phyloP scores from a whole-genome alignment of 257 asterid species.

The Capsicum baccatum region DNA sequence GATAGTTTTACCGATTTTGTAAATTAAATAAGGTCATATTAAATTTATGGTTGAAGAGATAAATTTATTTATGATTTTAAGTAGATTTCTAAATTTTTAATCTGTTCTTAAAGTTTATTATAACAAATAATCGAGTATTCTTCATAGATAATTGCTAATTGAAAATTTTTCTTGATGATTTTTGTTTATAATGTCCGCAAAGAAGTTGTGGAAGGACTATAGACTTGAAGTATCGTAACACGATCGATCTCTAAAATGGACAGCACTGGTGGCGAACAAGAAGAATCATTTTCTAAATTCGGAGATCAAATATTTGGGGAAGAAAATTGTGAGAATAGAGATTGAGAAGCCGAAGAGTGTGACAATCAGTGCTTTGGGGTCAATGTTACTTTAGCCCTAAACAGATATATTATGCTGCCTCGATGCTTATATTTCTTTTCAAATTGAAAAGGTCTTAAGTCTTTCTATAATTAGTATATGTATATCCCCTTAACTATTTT shows the following conservation, averaged over 20 bases:
- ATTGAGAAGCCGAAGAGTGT: neutral
- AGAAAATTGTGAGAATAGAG: neutral
- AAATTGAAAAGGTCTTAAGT: conserved; percentile 12
- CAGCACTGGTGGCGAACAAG: neutral
- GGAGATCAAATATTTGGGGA: conserved; percentile 11
- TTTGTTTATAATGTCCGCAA: too few relatives aligned
- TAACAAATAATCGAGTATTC: too few relatives aligned
- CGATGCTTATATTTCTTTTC: conserved; percentile 23
- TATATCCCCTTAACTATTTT: too few relatives aligned
- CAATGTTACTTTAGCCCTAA: neutral
- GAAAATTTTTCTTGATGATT: too few relatives aligned
- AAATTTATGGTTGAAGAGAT: too few relatives aligned
- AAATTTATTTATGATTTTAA: too few relatives aligned
- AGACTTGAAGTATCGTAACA: neutral
- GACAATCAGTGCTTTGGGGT: neutral
- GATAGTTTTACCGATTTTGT: too few relatives aligned
- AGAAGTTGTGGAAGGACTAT: conserved; percentile 46
- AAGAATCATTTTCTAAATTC: neutral
- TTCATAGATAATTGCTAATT: too few relatives aligned
- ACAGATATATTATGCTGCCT: conserved; percentile 21
- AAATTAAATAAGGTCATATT: too few relatives aligned
- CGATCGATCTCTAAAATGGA: conserved; percentile 14
- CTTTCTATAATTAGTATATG: too few relatives aligned
- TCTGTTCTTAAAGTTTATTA: too few relatives aligned
- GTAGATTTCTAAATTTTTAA: too few relatives aligned